Evolutionary conservation across 495 filamentous ascomycete genomes (phyloP).

Genomic region (Terfezia claveryi): DNA sequence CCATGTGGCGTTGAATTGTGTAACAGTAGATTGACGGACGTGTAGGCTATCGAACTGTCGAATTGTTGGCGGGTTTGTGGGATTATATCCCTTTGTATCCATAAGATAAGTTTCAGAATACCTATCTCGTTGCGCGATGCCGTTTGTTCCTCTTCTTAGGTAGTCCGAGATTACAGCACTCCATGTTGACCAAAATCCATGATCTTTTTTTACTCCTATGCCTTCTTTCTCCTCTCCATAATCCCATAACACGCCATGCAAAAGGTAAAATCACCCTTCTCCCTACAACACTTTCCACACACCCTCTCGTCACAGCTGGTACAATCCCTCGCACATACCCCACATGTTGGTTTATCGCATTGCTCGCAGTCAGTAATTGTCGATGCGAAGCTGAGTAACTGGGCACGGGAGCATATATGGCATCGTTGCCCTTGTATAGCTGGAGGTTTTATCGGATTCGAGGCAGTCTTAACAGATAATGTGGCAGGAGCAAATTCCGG

Average conservation of each 20-base stretch:
- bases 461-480: slow-evolving; percentile 1
- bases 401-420: slow-evolving; percentile 12
- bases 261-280: slow-evolving; percentile 15
- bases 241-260: background rate
- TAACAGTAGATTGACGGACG: no score
- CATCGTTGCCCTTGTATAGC: slow-evolving; percentile 1
- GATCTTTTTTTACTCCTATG: background rate
- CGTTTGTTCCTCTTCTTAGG: no score
- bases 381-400: slow-evolving; percentile 8
- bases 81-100: no score
- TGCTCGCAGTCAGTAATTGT: slow-evolving; percentile 8
- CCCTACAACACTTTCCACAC: slow-evolving; percentile 9
- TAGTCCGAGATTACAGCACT: no score
- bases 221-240: background rate
- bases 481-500: slow-evolving; percentile 1
- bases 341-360: slow-evolving; percentile 6
- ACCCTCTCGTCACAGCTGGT: slow-evolving; percentile 13
- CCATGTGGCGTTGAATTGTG: no score
- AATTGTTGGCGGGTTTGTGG: no score
- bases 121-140: no score
- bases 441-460: background rate
- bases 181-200: background rate
- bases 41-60: no score
- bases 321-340: slow-evolving; percentile 12
- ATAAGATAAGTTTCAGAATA: no score